Evolutionary conservation across 106 monocot species (phyloP).

Genomic region (Dendrobium chrysotoxum): DNA sequence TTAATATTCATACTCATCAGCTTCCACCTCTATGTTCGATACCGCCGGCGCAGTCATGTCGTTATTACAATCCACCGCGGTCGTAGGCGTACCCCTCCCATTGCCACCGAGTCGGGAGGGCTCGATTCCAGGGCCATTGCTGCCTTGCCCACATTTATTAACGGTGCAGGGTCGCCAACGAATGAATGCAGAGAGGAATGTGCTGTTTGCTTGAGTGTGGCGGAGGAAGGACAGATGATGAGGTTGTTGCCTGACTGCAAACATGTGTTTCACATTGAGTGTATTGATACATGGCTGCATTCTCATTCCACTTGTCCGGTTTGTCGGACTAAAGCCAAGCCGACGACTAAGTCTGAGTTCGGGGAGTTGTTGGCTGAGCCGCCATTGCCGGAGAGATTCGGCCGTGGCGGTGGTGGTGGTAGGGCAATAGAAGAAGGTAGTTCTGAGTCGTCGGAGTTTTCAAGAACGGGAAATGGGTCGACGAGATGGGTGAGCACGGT

Average conservation of each 20-base stretch:
- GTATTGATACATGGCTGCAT: background rate
- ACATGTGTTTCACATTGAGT: background rate
- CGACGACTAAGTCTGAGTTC: background rate
- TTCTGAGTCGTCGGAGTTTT: background rate
- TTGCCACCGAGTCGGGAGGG: background rate
- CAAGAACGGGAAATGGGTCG: background rate
- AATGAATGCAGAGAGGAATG: background rate
- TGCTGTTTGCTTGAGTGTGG: slow-evolving; percentile 1
- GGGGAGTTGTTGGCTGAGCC: background rate
- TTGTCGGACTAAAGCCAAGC: background rate
- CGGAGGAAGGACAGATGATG: slow-evolving; percentile 5
- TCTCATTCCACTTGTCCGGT: slow-evolving; percentile 7
- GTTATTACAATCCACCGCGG: background rate
- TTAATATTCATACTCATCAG: background rate
- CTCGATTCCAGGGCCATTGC: background rate
- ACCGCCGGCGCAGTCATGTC: background rate
- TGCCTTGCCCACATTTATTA: background rate
- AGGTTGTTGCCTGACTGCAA: slow-evolving; percentile 1
- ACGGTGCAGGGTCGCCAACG: background rate
- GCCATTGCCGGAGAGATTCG: background rate
- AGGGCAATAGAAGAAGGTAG: background rate
- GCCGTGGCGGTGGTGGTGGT: background rate
- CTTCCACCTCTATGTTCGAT: background rate
- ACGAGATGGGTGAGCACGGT: background rate
- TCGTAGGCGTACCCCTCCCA: background rate